phyloP scores from a whole-genome alignment of 2,329 filamentous ascomycete species.

The Colletotrichum musae region DNA sequence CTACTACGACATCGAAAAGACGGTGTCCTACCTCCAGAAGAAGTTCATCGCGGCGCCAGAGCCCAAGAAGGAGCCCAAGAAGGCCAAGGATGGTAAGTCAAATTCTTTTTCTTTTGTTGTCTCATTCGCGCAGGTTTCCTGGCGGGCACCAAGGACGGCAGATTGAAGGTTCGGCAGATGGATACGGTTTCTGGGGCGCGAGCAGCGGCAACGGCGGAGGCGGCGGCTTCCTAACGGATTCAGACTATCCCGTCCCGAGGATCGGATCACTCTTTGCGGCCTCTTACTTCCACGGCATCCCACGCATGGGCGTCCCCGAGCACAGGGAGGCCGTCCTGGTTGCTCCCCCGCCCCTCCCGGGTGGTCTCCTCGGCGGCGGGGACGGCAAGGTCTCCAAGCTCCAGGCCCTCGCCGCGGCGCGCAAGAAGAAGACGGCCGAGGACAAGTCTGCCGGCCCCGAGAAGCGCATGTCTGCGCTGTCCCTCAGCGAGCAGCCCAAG shows the following conservation, averaged over 20 bases:
- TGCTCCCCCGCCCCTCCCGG: conserved; percentile 64
- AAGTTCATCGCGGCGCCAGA: conserved; percentile 64
- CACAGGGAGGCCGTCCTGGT: conserved; percentile 77
- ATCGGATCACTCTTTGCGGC: conserved; percentile 49
- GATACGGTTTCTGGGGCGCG: conserved; percentile 31
- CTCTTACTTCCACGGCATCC: conserved; percentile 85
- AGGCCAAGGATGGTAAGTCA: conserved; percentile 59
- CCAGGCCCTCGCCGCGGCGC: conserved; percentile 87
- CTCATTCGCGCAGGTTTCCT: conserved; percentile 11
- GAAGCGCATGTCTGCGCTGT: conserved; percentile 48
- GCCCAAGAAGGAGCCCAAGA: conserved; percentile 57
- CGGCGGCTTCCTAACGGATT: not conserved
- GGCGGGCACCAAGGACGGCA: conserved; percentile 35
- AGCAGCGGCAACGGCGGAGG: conserved; percentile 1
- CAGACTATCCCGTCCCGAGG: conserved; percentile 42
- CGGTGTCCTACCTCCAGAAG: conserved; percentile 84
- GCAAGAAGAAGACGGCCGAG: conserved; percentile 80
- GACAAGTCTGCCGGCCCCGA: conserved; percentile 47
- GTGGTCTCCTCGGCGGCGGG: conserved; percentile 84
- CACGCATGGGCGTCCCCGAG: conserved; percentile 83
- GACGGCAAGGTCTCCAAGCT: conserved; percentile 87
- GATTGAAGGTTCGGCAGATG: conserved; percentile 44
- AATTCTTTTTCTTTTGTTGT: conserved; percentile 30
- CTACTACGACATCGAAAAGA: conserved; percentile 92
- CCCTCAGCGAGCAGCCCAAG: conserved; percentile 42